phyloP scores from a whole-genome alignment of 306 rosid species.

The Luffa acutangula region DNA sequence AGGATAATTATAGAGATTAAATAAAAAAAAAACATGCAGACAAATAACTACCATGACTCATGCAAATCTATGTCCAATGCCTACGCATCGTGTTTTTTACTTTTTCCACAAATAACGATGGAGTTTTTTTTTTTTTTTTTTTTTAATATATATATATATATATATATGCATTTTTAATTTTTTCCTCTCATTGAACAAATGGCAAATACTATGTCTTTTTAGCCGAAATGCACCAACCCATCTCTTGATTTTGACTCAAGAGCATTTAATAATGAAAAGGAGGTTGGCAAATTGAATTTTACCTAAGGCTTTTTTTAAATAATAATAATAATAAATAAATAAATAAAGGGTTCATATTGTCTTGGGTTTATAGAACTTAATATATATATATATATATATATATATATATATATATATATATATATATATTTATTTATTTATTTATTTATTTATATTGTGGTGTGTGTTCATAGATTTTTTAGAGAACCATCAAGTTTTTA shows the following conservation, averaged over 20 bases:
- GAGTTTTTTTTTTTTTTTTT: neutral
- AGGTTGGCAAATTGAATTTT: neutral
- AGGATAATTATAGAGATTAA: slow-evolving; percentile 17
- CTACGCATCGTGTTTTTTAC: neutral
- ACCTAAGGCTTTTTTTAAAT: neutral
- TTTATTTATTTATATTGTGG: too few species aligned
- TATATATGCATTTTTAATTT: too few species aligned
- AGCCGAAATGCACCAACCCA: neutral
- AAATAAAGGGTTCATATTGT: neutral
- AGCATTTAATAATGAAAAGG: neutral
- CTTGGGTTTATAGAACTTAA: neutral
- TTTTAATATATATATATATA: neutral
- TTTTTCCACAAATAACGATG: neutral
- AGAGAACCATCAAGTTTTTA: too few species aligned
- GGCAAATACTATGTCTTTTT: neutral
- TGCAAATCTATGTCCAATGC: slow-evolving; percentile 21
- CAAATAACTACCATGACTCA: slow-evolving; percentile 49
- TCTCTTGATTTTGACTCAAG: neutral
- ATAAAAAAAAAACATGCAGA: slow-evolving; percentile 16
- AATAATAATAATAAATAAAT: neutral
- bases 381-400: too few species aligned
- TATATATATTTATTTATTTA: too few species aligned
- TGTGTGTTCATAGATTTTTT: too few species aligned
- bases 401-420: too few species aligned
- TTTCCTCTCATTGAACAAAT: neutral